Base-by-base conservation (phyloP, 208 protist species). In the Leishmania arabica region DNA sequence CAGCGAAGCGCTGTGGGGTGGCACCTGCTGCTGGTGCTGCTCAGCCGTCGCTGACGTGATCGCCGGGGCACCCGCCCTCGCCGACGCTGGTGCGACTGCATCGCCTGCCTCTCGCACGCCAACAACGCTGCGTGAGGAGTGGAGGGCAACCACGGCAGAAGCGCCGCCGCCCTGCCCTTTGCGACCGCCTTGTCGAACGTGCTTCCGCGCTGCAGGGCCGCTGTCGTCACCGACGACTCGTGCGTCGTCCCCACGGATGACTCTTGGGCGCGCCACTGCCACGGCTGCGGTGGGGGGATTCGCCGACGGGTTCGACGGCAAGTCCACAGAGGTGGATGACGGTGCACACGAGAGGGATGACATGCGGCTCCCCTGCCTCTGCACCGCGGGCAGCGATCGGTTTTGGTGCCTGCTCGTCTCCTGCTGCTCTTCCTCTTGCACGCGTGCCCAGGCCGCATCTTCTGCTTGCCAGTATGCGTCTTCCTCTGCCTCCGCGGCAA, bases 381-480 rank as follows among this genome's bases (percentile, higher is more conserved):
- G 47, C 45, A 24, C 17, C 72, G 56, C 31, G 27, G 13, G 27
- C 45, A 31, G 24, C 45, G 42, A 27, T 51, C 3, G 45, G 24
- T 51, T 21, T 54, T 11, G 42, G 27, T 37, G 17, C 37, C 19
- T 19, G 40, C 49, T 9, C 7, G 53, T 80, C 70, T 51, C 79
- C 75, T 53, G 42, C 69, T 31, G 42, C 62, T 82, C 74, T 13
- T 78, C 73, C 64, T 62, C 69, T 31, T 73, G 24, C 47, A 73
- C 54, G 72, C 58, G 71, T 72, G 3, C 86, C 88, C 88, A 88
- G 21, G 72, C 82, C 9, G 64, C 73, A 62, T 91, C 84, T 75
- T 92, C 90, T 34, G 77, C 81, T 21, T 58, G 58, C 90, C 87
- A 89, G 45, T 80, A 86, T 64, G 85, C 87, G 34, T 83, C 90